Conservation (phyloP, 2,329 filamentous ascomycete species). For the Pyrenophora seminiperda region DNA sequence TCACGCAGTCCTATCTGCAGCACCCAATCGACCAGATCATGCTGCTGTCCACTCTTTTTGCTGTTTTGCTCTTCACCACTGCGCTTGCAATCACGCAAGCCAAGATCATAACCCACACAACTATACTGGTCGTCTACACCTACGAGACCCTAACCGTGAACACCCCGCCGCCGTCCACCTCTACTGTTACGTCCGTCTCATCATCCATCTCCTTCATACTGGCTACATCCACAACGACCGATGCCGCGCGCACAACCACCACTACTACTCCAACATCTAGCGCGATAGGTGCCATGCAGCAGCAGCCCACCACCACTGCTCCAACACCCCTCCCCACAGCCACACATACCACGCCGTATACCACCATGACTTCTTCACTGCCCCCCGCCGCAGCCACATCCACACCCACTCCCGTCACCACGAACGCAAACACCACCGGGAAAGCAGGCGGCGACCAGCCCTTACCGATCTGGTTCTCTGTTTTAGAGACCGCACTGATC, state of each 20-base stretch:
- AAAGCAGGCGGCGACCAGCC: not conserved
- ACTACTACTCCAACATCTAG: not conserved
- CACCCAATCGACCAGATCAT: not conserved
- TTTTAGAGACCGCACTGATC: conserved; percentile 20
- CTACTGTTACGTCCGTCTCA: not conserved
- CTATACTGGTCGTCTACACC: not conserved
- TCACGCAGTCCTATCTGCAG: no score
- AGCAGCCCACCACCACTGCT: not conserved
- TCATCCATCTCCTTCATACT: not conserved
- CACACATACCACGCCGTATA: not conserved
- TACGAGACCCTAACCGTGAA: no score
- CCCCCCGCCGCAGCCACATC: not conserved
- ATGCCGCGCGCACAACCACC: not conserved
- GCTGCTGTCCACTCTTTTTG: not conserved
- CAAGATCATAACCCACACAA: not conserved
- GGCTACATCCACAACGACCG: not conserved
- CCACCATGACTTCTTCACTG: no score
- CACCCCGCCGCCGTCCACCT: not conserved
- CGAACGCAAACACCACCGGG: not conserved
- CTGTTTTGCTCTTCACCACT: not conserved
- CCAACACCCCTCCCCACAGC: not conserved
- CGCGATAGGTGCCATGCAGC: not conserved
- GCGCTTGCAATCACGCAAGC: not conserved
- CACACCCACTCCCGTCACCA: not conserved
- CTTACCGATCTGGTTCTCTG: conserved; percentile 13